phyloP scores from a whole-genome alignment of 2,329 filamentous ascomycete species.

The Didymella glomerata region DNA sequence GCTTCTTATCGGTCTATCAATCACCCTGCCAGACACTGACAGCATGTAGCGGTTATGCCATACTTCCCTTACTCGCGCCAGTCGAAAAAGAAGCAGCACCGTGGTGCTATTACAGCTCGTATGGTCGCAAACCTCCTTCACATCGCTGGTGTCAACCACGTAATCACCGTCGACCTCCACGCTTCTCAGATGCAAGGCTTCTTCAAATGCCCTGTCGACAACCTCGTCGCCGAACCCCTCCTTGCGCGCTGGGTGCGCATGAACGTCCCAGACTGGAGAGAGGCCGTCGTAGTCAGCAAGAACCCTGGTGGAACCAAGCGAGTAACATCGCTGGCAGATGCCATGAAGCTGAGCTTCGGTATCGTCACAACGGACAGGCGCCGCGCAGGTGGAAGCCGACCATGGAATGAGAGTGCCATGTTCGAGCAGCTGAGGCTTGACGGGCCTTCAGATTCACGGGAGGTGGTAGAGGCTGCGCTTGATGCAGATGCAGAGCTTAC shows the following conservation, averaged over 20 bases:
- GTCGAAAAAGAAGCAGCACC: slow-evolving; percentile 98
- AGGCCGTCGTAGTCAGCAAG: slow-evolving; percentile 97
- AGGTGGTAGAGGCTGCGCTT: slow-evolving; percentile 40
- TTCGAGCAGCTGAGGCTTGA: slow-evolving; percentile 60
- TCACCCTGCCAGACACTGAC: slow-evolving; percentile 25
- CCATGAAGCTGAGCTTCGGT: slow-evolving; percentile 95
- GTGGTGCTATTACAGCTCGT: slow-evolving; percentile 93
- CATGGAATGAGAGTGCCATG: slow-evolving; percentile 80
- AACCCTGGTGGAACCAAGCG: slow-evolving; percentile 97
- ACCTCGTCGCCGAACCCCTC: slow-evolving; percentile 93
- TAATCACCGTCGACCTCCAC: slow-evolving; percentile 96
- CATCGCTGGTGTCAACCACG: slow-evolving; percentile 94
- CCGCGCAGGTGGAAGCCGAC: slow-evolving; percentile 57
- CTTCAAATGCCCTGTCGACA: slow-evolving; percentile 97
- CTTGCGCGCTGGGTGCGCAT: slow-evolving; percentile 94
- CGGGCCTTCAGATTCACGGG: slow-evolving; percentile 52
- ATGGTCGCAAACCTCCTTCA: slow-evolving; percentile 96
- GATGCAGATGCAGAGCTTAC: slow-evolving; percentile 49
- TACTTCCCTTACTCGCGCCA: slow-evolving; percentile 99
- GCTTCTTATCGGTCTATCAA: slow-evolving; percentile 18
- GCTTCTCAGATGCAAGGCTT: slow-evolving; percentile 97
- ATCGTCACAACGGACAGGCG: slow-evolving; percentile 84
- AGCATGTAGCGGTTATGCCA: slow-evolving; percentile 74
- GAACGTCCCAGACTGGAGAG: slow-evolving; percentile 85
- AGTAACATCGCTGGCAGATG: slow-evolving; percentile 94